Percentiles rank a stretch among this genome's conserved stretches.
These are phyloP conservation scores for Candida germanica DNA, from an alignment of 805 yeast species.

Conservation along the genomic window DNA sequence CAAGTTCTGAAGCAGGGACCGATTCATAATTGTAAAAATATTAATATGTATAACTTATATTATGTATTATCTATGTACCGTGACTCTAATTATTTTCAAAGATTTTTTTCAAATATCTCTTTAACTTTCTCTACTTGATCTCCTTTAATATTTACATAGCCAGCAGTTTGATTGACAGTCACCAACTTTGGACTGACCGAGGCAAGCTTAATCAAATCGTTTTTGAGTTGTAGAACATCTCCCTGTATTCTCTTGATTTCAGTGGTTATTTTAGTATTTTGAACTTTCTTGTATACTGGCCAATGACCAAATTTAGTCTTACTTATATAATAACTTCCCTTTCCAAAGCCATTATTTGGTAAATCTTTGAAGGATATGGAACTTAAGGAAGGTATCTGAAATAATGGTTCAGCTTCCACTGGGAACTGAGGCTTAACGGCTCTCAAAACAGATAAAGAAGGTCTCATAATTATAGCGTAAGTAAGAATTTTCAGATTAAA, in stretches of 20 bases:
- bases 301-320: slow-evolving; percentile 65
- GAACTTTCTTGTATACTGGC: slow-evolving; percentile 76
- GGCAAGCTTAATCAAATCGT: slow-evolving; percentile 58
- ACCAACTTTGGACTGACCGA: slow-evolving; percentile 40
- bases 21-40: slow-evolving; percentile 3
- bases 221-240: slow-evolving; percentile 58
- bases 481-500: no score
- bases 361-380: slow-evolving; percentile 21
- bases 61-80: slow-evolving; percentile 1
- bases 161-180: slow-evolving; percentile 30
- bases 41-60: background rate
- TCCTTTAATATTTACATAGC: slow-evolving; percentile 40
- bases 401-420: slow-evolving; percentile 14
- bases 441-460: slow-evolving; percentile 19
- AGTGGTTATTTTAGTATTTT: slow-evolving; percentile 64
- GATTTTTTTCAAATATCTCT: slow-evolving; percentile 21
- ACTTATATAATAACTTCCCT: slow-evolving; percentile 37
- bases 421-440: slow-evolving; percentile 21
- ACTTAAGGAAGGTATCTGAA: slow-evolving; percentile 28
- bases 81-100: background rate
- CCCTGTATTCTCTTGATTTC: slow-evolving; percentile 74
- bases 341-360: slow-evolving; percentile 35
- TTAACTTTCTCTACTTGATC: slow-evolving; percentile 32
- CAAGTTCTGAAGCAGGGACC: slow-evolving; percentile 28
- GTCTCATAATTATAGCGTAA: slow-evolving; percentile 23